Base-by-base conservation (phyloP, 129 eudicot species). In the Escallonia rubra region DNA sequence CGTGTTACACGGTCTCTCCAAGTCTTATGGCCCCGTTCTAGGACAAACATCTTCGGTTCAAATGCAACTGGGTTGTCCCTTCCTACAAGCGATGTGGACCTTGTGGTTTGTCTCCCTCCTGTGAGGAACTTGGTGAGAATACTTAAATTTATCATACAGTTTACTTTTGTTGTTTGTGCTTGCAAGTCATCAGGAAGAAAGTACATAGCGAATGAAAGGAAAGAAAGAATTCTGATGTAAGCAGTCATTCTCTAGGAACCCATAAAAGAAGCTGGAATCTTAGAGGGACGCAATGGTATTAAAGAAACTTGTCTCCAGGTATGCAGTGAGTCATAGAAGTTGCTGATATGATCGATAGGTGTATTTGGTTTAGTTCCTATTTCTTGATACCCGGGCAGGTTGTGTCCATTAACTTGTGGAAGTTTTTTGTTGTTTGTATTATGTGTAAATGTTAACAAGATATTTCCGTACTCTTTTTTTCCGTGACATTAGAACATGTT, bases 61-160 rank as follows among this genome's bases (percentile, higher is more conserved):
- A 88, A 92, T 70, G 96, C 96, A 34, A 92, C 98, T 5, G 98
- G 98, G 12, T 78, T 92, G 83, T 86, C 98, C 9, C 95, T 88
- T 65, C 96, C 98, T 43, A 79, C 95, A 34, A 88, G 96, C 69
- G 98, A 92, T 59, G 95, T 92, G 23, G 98, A 92, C 76, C 98
- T 92, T n/a, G 98, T 92, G 67, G 95, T 92, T 78, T 79, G 84
- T 73, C 95, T 92, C 51, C 98, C 98, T 63, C 98, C 98, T 3
- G 98, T 92, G 73, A 78, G 98, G 58, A 92, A 92, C 78, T 74
- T 92, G 80, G 90, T 85, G 68, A 85, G 84, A 41, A 68, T 41
- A 52, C 47, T 42, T 60, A 23, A 23, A 23, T 23, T 23, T 23
- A 23, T 23, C 23, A 12, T 64, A 10, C 3, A 5, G 49, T 6